Evolutionary conservation across 257 asterid species (phyloP).

Genomic region (Lycium barbarum): DNA sequence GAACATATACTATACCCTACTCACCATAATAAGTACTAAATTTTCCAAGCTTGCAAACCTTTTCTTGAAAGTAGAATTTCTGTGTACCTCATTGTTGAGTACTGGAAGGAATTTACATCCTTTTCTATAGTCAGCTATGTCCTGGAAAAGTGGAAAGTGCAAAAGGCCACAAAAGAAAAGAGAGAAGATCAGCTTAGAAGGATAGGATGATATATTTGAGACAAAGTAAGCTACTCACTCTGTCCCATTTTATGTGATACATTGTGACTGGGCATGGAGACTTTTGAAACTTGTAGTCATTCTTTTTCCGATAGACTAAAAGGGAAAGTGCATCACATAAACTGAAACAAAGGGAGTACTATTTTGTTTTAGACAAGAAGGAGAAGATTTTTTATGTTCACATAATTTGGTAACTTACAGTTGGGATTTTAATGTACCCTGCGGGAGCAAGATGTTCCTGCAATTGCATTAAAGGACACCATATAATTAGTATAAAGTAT

Average conservation of each 20-base stretch:
- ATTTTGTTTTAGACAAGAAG: background rate
- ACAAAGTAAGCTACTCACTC: too few relatives aligned
- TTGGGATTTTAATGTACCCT: constrained; percentile 79
- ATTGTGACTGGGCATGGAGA: too few relatives aligned
- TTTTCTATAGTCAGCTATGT: constrained; percentile 56
- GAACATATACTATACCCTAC: background rate
- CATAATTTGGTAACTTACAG: constrained; percentile 56
- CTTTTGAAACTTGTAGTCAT: too few relatives aligned
- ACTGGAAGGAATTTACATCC: constrained; percentile 84
- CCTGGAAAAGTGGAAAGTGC: constrained; percentile 64
- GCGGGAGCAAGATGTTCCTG: constrained; percentile 92
- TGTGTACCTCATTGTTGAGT: constrained; percentile 71
- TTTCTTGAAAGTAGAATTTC: constrained; percentile 71
- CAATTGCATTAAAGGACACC: constrained; percentile 43
- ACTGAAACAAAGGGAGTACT: background rate
- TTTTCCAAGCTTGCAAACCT: constrained; percentile 85
- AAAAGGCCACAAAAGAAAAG: constrained; percentile 7
- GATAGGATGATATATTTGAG: background rate
- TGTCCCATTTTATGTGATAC: too few relatives aligned
- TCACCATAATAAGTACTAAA: constrained; percentile 87
- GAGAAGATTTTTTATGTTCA: background rate
- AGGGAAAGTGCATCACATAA: too few relatives aligned
- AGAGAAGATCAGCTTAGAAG: background rate
- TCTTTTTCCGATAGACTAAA: too few relatives aligned
- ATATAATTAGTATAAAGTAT: constrained; percentile 28